Evolutionary conservation across 1,284 basidiomycete species (phyloP).

Genomic region (Ceratobasidium sp.): DNA sequence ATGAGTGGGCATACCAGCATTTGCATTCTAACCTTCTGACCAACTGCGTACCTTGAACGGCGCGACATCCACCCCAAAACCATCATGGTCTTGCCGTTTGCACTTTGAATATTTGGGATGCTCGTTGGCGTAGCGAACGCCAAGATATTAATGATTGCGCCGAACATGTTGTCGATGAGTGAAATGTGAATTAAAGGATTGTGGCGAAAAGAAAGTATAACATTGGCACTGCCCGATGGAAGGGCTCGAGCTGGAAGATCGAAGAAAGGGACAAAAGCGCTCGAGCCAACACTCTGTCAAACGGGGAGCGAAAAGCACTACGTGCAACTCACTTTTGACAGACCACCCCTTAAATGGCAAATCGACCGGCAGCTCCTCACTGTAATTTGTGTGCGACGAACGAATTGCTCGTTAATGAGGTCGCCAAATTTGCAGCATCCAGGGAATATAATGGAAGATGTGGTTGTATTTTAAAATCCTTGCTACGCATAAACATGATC

Average conservation of each 20-base stretch:
- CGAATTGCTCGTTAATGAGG: not conserved
- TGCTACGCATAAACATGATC: slow-evolving; percentile 8
- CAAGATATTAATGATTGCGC: slow-evolving; percentile 28
- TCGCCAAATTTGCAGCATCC: not conserved
- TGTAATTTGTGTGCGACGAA: slow-evolving; percentile 17
- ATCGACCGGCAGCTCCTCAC: slow-evolving; percentile 4
- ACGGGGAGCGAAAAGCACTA: slow-evolving; percentile 29
- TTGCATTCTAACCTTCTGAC: not conserved
- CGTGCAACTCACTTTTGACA: slow-evolving; percentile 3
- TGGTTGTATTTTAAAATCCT: not conserved
- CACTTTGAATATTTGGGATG: slow-evolving; percentile 24
- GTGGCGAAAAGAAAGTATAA: slow-evolving; percentile 27
- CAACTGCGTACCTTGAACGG: slow-evolving; percentile 12
- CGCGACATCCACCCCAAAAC: slow-evolving; percentile 36
- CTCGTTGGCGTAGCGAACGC: slow-evolving; percentile 21
- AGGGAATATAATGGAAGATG: not conserved
- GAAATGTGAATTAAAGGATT: not conserved
- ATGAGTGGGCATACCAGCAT: not conserved
- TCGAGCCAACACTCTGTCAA: slow-evolving; percentile 7
- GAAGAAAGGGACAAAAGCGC: slow-evolving; percentile 6
- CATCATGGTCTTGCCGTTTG: slow-evolving; percentile 38
- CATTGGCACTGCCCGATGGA: slow-evolving; percentile 6
- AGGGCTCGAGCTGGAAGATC: not conserved
- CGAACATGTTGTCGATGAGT: not conserved
- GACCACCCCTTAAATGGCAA: not conserved